Base-by-base conservation (phyloP, 108 stramenopile genomes). In the Mayamaea pseudoterrestris region DNA sequence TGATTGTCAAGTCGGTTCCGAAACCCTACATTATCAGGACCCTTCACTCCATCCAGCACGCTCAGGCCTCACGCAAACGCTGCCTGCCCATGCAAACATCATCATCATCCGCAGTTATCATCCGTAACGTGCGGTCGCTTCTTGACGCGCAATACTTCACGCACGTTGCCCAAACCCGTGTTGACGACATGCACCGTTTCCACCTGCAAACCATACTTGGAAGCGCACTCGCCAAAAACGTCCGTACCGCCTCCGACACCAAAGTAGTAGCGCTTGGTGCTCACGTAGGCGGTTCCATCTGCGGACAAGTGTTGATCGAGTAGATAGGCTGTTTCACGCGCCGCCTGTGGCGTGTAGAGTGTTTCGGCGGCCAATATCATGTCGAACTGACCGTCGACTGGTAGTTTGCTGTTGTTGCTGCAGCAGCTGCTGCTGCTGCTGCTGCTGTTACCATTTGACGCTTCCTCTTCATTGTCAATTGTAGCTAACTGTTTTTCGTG, bases 251-350 rank as follows among this genome's bases (percentile, higher is more conserved):
- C 87, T 36, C 87, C 82, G 0, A 83, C 77, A 27, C 87, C 87
- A 65, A 90, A 90, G 69, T 90, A 90, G 42, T 80, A 90, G 1
- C 87, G 72, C 58, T 90, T 90, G 3, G 75, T 77, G 29, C 82
- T 80, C 20, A 90, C 70, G 5, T 67, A 64, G 7, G 73, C 87
- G 20, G 74, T 42, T 18, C 87, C 87, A 12, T 60, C 55, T 11
- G 61, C 30, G 44, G 61, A 69, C 42, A 90, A 44, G 50, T 82
- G 82, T 22, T 55, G 61, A 5, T 55, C 22, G 44, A 90, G 41
- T 14, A 84, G 50, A 9, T 47, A 60, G 6, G 80, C 82, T 16
- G 87, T 90, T 20, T 84, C 87, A 17, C 52, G 20, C 11, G 80
- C 76, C 3, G 82, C 57, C 27, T 58, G 44, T 4, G 32, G 27